Base-by-base conservation (phyloP, 768 basidiomycete species). In the Nidula microcarpa region DNA sequence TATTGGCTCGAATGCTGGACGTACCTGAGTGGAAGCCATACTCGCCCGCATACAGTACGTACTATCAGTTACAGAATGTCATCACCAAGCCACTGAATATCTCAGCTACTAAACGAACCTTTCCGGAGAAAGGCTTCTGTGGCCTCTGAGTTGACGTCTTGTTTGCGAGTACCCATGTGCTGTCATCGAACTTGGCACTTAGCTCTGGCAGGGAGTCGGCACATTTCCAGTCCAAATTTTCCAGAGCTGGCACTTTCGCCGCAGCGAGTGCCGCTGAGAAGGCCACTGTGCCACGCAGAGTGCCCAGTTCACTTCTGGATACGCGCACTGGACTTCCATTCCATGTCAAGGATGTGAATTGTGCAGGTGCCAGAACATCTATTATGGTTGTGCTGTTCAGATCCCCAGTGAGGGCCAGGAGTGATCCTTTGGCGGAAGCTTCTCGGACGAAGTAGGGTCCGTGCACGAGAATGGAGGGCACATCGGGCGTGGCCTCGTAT, bases 121-220 rank as follows among this genome's bases (percentile, higher is more conserved):
- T 81, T 10, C 84, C 83, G 53, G 76, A 79, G 36, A 74, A 65
- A 4, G 85, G 84, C 60, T 79, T 72, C 56, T 76, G 75, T 10
- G 82, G 80, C 48, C 82, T 71, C 39, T 77, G 78, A 36, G 87
- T 87, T 33, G 70, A 68, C 36, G 76, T 83, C 60, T 82, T 83
- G 57, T 85, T 76, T 7, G 84, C 86, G 35, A 70, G 52, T 6
- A 74, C 70, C 86, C 85, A 89, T 11, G 62, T 60, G 5, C 73
- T 68, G 61, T 89, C 87, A 50, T 81, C 76, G 60, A 78, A 89
- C n/a, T 55, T 63, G 0, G 58, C 37, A 32, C 63, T 61, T 7
- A 85, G 68, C 68, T 89, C 87, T 0, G 87, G 87, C 36, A 89
- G 63, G 53, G 81, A 81, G 57, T 86, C 75, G 23, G 74, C 71